Base-by-base conservation (phyloP, 1,284 basidiomycete genomes). In the Termitomyces sp. region DNA sequence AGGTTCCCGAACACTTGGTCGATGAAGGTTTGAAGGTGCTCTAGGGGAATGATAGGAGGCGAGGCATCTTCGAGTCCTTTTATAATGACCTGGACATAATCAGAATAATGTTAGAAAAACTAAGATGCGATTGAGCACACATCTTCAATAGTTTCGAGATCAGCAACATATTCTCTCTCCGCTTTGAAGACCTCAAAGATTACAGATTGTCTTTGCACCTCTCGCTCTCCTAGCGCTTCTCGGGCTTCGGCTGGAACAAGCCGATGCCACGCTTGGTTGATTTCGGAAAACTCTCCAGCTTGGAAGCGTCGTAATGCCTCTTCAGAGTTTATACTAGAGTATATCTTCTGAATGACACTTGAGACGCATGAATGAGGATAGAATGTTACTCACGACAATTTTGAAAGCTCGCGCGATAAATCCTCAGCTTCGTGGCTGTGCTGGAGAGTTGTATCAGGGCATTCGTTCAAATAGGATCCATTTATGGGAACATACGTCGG, bases 101-200 rank as follows among this genome's bases (percentile, higher is more conserved):
- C 26, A 45, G 21, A 39, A 15, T 52, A 21, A 13, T 36, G n/a
- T 26, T 6, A 38, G 15, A 17, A 9, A 36, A 4, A 21, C 38
- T 7, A 17, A 33, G 9, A n/a, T 34, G 19, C 13, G 31, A 19
- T 51, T 34, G 36, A 59, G 64, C 70, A 45, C 61, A 88, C 90
- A 64, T 88, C 79, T 63, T 79, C 72, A 26, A 92, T 75, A 5
- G 84, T 74, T 62, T 83, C 76, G 58, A 93, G 68, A 70, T 92
- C 91, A 33, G 74, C 62, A 9, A 92, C 88, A 67, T 92, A 93
- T 59, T 90, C 86, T 60, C 81, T 77, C 70, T 94, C 91, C 0
- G 86, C 82, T 69, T 89, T 89, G 70, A 92, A 84, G 44, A 92
- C 68, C 65, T 93, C 91, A 65, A 92, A 94, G 33, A 92, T 76